Conservation (phyloP, 1,284 basidiomycete genomes). For the Limonomyces culmigenus region DNA sequence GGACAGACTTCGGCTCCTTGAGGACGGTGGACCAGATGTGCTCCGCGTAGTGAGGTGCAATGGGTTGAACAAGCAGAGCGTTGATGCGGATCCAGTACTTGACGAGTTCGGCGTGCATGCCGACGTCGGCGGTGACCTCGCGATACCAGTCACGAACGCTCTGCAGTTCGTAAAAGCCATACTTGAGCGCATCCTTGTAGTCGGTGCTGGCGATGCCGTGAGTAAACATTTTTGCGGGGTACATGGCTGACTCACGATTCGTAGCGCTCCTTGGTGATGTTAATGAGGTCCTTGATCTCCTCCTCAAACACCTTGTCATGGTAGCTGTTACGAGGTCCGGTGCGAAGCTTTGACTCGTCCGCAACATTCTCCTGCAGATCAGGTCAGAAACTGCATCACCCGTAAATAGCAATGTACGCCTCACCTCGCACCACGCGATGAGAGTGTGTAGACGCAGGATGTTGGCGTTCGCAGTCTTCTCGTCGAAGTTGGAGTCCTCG, state of each 20-base stretch:
- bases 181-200: constrained; percentile 93
- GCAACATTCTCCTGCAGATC: constrained; percentile 53
- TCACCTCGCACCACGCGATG: constrained; percentile 81
- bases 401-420: too few species aligned
- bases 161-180: constrained; percentile 93
- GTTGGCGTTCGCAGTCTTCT: constrained; percentile 95
- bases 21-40: constrained; percentile 77
- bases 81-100: constrained; percentile 73
- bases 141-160: constrained; percentile 92
- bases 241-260: constrained; percentile 55
- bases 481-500: constrained; percentile 98
- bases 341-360: constrained; percentile 53
- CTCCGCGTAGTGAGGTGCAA: constrained; percentile 93
- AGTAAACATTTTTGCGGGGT: too few species aligned
- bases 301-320: constrained; percentile 87
- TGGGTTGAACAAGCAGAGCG: constrained; percentile 69
- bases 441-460: constrained; percentile 91
- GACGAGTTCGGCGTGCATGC: constrained; percentile 79
- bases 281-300: constrained; percentile 79
- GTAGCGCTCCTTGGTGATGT: constrained; percentile 65
- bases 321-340: constrained; percentile 49
- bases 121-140: constrained; percentile 74
- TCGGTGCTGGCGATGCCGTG: too few species aligned
- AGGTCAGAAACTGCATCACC: too few species aligned
- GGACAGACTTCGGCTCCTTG: constrained; percentile 61